Evolutionary conservation across 2,329 filamentous ascomycete species (phyloP).

Genomic region (Colletotrichum sp.): DNA sequence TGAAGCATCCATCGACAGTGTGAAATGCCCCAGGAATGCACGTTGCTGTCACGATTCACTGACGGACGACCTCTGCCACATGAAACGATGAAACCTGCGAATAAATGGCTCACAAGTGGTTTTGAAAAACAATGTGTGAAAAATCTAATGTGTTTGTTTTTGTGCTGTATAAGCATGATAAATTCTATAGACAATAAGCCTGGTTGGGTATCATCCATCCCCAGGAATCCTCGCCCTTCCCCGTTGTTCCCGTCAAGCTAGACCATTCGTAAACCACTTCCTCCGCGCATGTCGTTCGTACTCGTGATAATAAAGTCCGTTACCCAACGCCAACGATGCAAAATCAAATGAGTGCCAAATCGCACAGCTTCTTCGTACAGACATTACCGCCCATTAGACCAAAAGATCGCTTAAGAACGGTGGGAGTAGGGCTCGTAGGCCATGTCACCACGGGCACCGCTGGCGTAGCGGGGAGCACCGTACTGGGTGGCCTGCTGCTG

Average conservation of each 20-base stretch:
- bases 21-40: not conserved
- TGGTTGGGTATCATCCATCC: slow-evolving; percentile 17
- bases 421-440: slow-evolving; percentile 71
- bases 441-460: slow-evolving; percentile 51
- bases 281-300: slow-evolving; percentile 8
- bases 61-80: not conserved
- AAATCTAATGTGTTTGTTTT: not conserved
- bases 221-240: not conserved
- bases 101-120: not conserved
- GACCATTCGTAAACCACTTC: slow-evolving; percentile 6
- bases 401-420: slow-evolving; percentile 43
- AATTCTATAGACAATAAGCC: slow-evolving; percentile 12
- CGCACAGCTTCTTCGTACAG: not conserved
- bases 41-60: slow-evolving; percentile 8
- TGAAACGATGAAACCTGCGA: not conserved
- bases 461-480: slow-evolving; percentile 43
- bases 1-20: slow-evolving; percentile 15
- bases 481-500: slow-evolving; percentile 35
- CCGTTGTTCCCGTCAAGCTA: not conserved
- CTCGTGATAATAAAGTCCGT: slow-evolving; percentile 7
- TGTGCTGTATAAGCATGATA: not conserved
- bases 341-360: slow-evolving; percentile 1
- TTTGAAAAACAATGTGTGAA: not conserved
- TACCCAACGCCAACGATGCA: slow-evolving; percentile 19
- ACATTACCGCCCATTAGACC: not conserved